Evolutionary conservation across 176 grass and related monocot species (phyloP).

Genomic region (Avena atlantica): DNA sequence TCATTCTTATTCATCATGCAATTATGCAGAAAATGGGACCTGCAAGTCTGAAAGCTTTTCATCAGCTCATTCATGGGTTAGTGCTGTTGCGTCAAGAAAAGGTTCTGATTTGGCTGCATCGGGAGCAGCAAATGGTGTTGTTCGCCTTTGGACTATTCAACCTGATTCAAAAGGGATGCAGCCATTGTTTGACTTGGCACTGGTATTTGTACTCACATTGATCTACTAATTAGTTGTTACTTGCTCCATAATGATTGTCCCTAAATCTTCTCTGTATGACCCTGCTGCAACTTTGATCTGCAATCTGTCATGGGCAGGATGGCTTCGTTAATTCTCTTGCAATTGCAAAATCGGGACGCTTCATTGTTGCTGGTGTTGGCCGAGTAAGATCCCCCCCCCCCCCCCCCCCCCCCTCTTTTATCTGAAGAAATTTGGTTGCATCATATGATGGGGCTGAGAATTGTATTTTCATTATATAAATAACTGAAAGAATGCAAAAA

Average conservation of each 20-base stretch:
- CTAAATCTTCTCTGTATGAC: neutral
- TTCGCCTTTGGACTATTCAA: slow-evolving; percentile 66
- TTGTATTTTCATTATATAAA: neutral
- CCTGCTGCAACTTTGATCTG: slow-evolving; percentile 5
- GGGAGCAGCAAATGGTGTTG: slow-evolving; percentile 65
- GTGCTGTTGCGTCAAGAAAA: slow-evolving; percentile 68
- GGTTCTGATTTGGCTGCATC: slow-evolving; percentile 79
- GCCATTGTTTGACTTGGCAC: slow-evolving; percentile 51
- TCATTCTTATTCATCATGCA: neutral
- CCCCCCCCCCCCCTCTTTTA: neutral
- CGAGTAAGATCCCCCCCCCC: slow-evolving; percentile 49
- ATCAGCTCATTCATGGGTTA: slow-evolving; percentile 66
- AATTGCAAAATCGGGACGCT: slow-evolving; percentile 69
- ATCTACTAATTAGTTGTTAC: neutral
- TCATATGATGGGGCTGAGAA: neutral
- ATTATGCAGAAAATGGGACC: slow-evolving; percentile 48
- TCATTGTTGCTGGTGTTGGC: slow-evolving; percentile 72
- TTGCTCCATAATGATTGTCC: neutral
- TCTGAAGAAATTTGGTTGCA: neutral
- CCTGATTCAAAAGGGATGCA: slow-evolving; percentile 65
- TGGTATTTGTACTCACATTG: slow-evolving; percentile 47
- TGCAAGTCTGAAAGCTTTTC: slow-evolving; percentile 38
- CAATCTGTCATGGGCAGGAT: slow-evolving; percentile 45
- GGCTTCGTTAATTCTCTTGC: slow-evolving; percentile 76
- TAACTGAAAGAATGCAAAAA: neutral